A percentile compares a stretch with the other conserved stretches of the same genome.
Conservation (phyloP, 2,329 filamentous ascomycete genomes). For the Talaromyces piceae region DNA sequence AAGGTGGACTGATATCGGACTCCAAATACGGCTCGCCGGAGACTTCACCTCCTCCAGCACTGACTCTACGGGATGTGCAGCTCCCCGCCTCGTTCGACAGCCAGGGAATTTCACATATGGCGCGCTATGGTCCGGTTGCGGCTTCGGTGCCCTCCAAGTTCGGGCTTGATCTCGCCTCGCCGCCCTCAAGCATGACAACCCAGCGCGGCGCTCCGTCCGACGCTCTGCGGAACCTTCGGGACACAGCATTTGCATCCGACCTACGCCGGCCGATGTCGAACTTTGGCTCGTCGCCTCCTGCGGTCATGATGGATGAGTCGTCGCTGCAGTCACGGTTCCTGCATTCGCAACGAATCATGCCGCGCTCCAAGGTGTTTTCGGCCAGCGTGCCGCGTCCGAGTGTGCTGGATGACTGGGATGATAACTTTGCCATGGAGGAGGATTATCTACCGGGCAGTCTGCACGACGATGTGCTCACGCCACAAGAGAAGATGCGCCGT, state of each 20-base stretch:
- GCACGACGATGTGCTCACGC: conserved; percentile 56
- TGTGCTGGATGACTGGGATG: conserved; percentile 51
- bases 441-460: conserved; percentile 72
- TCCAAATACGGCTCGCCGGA: conserved; percentile 77
- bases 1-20: conserved; percentile 53
- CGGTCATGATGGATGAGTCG: conserved; percentile 52
- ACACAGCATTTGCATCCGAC: conserved; percentile 64
- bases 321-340: conserved; percentile 54
- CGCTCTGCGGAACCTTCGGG: conserved; percentile 52
- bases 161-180: conserved; percentile 61
- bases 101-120: conserved; percentile 86
- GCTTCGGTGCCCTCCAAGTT: conserved; percentile 91
- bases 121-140: conserved; percentile 81
- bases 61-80: conserved; percentile 91
- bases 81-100: conserved; percentile 94
- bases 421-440: conserved; percentile 73
- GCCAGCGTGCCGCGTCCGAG: conserved; percentile 51
- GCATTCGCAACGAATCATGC: conserved; percentile 58
- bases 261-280: conserved; percentile 51
- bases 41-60: conserved; percentile 58
- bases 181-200: too few species aligned
- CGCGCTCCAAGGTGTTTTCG: conserved; percentile 49
- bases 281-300: conserved; percentile 52
- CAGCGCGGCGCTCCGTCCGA: conserved; percentile 61
- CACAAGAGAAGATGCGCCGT: conserved; percentile 53